phyloP scores from a whole-genome alignment of 2,329 filamentous ascomycete genomes.

The Trichoderma harzianum region DNA sequence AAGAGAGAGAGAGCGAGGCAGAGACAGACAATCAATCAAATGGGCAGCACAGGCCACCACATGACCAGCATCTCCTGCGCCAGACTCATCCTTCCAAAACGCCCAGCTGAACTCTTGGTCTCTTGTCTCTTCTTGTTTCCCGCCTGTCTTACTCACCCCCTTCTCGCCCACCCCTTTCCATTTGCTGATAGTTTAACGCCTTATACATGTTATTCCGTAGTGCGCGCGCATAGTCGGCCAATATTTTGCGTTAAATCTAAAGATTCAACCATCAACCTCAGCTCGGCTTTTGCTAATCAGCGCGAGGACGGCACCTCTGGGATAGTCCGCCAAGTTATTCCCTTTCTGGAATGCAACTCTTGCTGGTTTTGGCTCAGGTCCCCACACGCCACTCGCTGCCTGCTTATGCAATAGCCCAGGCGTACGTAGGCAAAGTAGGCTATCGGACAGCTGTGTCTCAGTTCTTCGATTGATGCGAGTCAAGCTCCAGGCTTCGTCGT shows the following conservation, averaged over 20 bases:
- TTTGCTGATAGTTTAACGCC: not conserved
- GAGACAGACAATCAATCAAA: not conserved
- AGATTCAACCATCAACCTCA: constrained; percentile 12
- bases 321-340: constrained; percentile 1
- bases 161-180: not conserved
- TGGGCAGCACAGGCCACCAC: not conserved
- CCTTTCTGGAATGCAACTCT: not conserved
- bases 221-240: constrained; percentile 4
- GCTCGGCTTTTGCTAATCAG: not conserved
- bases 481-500: not conserved
- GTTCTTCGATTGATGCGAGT: not conserved
- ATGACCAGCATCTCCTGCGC: constrained; percentile 11
- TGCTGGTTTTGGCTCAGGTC: not conserved
- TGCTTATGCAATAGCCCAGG: not conserved
- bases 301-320: not conserved
- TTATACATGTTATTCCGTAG: not conserved
- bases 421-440: not conserved
- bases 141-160: not conserved
- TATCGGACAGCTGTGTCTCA: not conserved
- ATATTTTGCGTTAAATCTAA: not conserved
- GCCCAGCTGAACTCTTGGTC: not conserved
- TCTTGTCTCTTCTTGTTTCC: not conserved
- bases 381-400: not conserved
- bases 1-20: not conserved
- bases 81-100: constrained; percentile 1